Evolutionary conservation across 345 rosid genomes (phyloP), one percentile per base, ranked within the genome.

Genomic region (Boechera retrofracta): DNA sequence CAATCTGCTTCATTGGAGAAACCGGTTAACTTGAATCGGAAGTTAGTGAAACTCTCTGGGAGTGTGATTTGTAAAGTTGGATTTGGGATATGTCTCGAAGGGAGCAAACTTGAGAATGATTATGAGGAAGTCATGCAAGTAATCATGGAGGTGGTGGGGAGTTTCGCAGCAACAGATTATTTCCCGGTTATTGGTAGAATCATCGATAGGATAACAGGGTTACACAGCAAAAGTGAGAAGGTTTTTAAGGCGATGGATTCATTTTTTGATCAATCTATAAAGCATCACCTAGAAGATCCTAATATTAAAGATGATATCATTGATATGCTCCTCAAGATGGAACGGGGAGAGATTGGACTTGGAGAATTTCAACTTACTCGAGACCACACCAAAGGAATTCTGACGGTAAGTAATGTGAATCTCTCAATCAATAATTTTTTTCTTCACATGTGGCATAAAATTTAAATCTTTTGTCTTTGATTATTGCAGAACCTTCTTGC

Each of bases 311-410:
- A 82, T 33, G 90, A 86, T 81, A 67, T 87, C 63, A 78, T 87
- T 13, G 87, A 76, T 15, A 82, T 86, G 56, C 76, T 86, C 56
- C 76, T 85, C 15, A 58, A 67, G 39, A 75, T 84, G 36, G 79
- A 77, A 32, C 70, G 58, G 38, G 88, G 83, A 18, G 64, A 76
- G 70, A 51, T 3, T 4, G 73, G 71, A 39, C 54, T 62, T 12
- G 77, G 76, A 11, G 69, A 16, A 44, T 47, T 52, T 55, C 71
- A 39, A 79, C 71, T 81, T 67, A 79, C 81, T 1, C 75, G 83
- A 72, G 75, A 81, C 42, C 83, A 86, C 70, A 80, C 86, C 21
- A 82, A 83, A 81, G 89, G 84, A 29, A 56, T 83, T 4, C 82
- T 88, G 49, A 6, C 84, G 73, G 86, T 85, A 78, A 61, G 75